A percentile compares a stretch with the other conserved stretches of the same genome.
Evolutionary conservation across 2,329 filamentous ascomycete species (phyloP).

Genomic region (Fusarium acutatum): DNA sequence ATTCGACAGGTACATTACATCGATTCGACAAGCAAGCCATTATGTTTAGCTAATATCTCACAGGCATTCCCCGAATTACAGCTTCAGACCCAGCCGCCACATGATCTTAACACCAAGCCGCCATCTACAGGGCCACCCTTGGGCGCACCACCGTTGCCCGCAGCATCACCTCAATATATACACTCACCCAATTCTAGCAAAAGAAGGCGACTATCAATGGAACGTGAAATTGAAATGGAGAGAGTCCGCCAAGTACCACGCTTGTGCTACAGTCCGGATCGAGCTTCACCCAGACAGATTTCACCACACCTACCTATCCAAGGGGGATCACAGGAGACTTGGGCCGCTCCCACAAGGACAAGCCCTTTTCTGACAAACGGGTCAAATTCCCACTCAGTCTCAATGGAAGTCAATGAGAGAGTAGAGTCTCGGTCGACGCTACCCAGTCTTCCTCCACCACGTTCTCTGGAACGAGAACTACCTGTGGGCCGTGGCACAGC

Average conservation of each 20-base stretch:
- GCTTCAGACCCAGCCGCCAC: slow-evolving; percentile 46
- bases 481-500: slow-evolving; percentile 46
- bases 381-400: slow-evolving; percentile 39
- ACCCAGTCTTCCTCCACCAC: slow-evolving; percentile 51
- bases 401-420: slow-evolving; percentile 48
- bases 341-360: slow-evolving; percentile 45
- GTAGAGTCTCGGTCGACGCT: slow-evolving; percentile 49
- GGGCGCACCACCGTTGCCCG: slow-evolving; percentile 40
- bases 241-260: slow-evolving; percentile 57
- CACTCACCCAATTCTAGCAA: slow-evolving; percentile 60
- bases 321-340: slow-evolving; percentile 46
- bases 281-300: slow-evolving; percentile 44
- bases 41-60: slow-evolving; percentile 32
- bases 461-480: slow-evolving; percentile 50
- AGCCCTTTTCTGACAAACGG: slow-evolving; percentile 48
- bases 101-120: slow-evolving; percentile 44
- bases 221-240: slow-evolving; percentile 51
- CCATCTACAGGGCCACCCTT: slow-evolving; percentile 49
- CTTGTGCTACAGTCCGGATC: slow-evolving; percentile 52
- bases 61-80: slow-evolving; percentile 58
- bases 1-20: slow-evolving; percentile 58
- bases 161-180: slow-evolving; percentile 57
- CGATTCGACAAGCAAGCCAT: neutral
- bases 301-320: slow-evolving; percentile 46
- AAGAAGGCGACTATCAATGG: slow-evolving; percentile 56